Conservation (phyloP, 257 asterid genomes). For the Nicotiana tomentosiformis region DNA sequence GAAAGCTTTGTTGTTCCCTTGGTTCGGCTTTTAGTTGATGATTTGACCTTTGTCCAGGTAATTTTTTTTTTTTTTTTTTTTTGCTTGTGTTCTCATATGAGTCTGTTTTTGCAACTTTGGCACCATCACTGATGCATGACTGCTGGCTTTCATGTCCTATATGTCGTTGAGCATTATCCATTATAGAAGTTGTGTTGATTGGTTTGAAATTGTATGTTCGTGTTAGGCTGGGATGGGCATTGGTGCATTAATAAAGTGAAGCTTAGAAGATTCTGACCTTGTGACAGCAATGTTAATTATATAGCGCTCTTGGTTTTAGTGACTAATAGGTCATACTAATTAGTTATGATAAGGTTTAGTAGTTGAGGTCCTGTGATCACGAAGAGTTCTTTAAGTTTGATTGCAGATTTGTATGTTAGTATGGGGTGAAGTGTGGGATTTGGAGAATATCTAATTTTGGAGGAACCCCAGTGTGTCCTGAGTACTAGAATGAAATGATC, state of each 20-base stretch:
- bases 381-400: neutral
- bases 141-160: neutral
- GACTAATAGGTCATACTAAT: neutral
- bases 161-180: neutral
- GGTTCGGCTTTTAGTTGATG: conserved; percentile 70
- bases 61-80: neutral
- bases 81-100: neutral
- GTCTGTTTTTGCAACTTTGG: conserved; percentile 1
- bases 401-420: neutral
- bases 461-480: neutral
- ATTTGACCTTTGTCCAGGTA: conserved; percentile 69
- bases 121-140: neutral
- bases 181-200: neutral
- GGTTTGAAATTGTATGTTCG: neutral
- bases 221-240: neutral
- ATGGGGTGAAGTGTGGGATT: neutral
- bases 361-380: neutral
- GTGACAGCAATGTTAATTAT: neutral
- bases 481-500: neutral
- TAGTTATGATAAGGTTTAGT: neutral
- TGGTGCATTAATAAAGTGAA: neutral
- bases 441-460: neutral
- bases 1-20: conserved; percentile 50
- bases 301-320: neutral
- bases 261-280: neutral